Percentiles rank a stretch among this genome's conserved stretches.
These are phyloP conservation scores for Leishmania tarentolae DNA, from an alignment of 208 protist species.

Conservation along the genomic window DNA sequence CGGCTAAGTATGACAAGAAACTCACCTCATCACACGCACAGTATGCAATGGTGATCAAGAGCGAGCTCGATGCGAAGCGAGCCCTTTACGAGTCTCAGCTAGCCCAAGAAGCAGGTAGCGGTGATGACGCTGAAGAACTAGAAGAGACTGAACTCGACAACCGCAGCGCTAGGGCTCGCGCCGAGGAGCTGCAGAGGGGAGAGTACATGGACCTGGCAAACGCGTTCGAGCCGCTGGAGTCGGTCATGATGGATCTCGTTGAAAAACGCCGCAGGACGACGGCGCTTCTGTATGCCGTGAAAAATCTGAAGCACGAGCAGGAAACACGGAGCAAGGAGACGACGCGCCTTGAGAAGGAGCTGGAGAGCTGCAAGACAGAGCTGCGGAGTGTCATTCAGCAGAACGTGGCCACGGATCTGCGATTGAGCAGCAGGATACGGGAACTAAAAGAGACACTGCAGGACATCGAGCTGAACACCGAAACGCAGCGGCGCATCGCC, in stretches of 20 bases:
- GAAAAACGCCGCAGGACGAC: slow-evolving; percentile 25
- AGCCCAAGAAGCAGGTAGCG: slow-evolving; percentile 8
- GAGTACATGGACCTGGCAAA: slow-evolving; percentile 25
- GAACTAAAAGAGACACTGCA: slow-evolving; percentile 62
- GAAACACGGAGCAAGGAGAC: slow-evolving; percentile 23
- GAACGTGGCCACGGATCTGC: slow-evolving; percentile 40
- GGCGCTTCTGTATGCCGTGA: slow-evolving; percentile 21
- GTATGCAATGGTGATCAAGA: slow-evolving; percentile 79
- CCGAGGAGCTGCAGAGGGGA: slow-evolving; percentile 15
- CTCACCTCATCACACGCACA: slow-evolving; percentile 73
- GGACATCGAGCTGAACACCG: slow-evolving; percentile 65
- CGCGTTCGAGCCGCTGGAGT: slow-evolving; percentile 28
- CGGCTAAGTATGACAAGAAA: slow-evolving; percentile 82
- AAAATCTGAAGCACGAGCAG: slow-evolving; percentile 39
- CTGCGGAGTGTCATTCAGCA: slow-evolving; percentile 41
- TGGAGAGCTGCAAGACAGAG: slow-evolving; percentile 23
- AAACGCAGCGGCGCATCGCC: slow-evolving; percentile 41
- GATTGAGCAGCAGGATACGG: slow-evolving; percentile 45
- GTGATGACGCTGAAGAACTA: background rate
- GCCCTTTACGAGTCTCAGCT: slow-evolving; percentile 52
- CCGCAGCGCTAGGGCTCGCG: background rate
- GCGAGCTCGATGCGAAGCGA: slow-evolving; percentile 69
- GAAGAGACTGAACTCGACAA: background rate
- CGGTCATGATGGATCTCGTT: slow-evolving; percentile 16
- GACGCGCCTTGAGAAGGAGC: slow-evolving; percentile 29